Evolutionary conservation across 1,284 basidiomycete species (phyloP).

Genomic region (Ceratobasidium sp.): DNA sequence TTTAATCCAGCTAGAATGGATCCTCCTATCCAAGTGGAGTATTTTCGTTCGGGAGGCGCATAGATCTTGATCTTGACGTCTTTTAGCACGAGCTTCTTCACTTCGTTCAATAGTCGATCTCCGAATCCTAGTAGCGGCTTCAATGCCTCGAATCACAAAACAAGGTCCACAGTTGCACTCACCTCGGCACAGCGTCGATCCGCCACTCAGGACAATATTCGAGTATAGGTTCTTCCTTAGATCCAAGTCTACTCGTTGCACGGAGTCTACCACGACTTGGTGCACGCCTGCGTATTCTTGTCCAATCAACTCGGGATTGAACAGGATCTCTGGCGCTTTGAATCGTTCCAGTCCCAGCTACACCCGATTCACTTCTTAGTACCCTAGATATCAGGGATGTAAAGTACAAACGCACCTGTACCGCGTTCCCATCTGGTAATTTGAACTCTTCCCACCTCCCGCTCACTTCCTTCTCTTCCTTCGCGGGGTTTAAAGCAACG

Average conservation of each 20-base stretch:
- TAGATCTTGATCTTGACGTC: constrained; percentile 99
- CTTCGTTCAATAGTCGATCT: constrained; percentile 93
- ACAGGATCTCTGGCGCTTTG: constrained; percentile 96
- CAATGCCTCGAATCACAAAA: constrained; percentile 19
- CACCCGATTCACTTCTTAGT: constrained; percentile 19
- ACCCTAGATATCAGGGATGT: constrained; percentile 37
- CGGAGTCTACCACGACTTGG: constrained; percentile 93
- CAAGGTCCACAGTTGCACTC: constrained; percentile 50
- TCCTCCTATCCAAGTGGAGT: constrained; percentile 99
- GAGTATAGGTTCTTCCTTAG: constrained; percentile 95
- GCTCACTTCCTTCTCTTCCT: constrained; percentile 91
- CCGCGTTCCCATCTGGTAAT: constrained; percentile 94
- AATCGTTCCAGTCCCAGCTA: constrained; percentile 96
- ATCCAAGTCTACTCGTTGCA: constrained; percentile 88
- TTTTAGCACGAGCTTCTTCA: constrained; percentile 96
- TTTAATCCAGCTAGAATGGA: constrained; percentile 95
- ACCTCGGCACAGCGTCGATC: constrained; percentile 95
- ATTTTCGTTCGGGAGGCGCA: constrained; percentile 99
- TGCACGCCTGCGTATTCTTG: constrained; percentile 98
- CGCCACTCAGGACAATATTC: constrained; percentile 97
- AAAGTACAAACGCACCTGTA: constrained; percentile 73
- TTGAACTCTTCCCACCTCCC: constrained; percentile 90
- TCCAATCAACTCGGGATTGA: constrained; percentile 97
- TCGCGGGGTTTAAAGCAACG: constrained; percentile 88
- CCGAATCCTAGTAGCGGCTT: constrained; percentile 80